Evolutionary conservation across 768 basidiomycete genomes (phyloP).

Genomic region (Hortiboletus campestris): DNA sequence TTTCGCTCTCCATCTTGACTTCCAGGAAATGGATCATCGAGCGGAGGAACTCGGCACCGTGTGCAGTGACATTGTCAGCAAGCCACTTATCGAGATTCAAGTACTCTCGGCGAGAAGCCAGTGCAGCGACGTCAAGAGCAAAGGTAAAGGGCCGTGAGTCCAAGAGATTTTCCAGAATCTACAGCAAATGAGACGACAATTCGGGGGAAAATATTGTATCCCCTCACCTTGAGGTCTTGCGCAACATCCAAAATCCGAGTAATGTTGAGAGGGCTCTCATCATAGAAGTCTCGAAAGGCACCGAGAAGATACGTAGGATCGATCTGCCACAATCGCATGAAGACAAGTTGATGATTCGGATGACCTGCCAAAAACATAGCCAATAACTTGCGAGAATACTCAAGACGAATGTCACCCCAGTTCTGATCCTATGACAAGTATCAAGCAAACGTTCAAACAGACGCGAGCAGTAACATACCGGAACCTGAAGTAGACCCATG

Average conservation of each 20-base stretch:
- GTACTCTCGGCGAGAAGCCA: slow-evolving; percentile 91
- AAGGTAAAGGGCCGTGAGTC: slow-evolving; percentile 87
- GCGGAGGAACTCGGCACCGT: slow-evolving; percentile 84
- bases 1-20: slow-evolving; percentile 91
- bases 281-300: slow-evolving; percentile 90
- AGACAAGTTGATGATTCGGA: slow-evolving; percentile 94
- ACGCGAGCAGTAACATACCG: slow-evolving; percentile 51
- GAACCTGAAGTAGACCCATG: slow-evolving; percentile 88
- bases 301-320: slow-evolving; percentile 82
- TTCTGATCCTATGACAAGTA: slow-evolving; percentile 54
- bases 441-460: neutral
- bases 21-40: slow-evolving; percentile 87
- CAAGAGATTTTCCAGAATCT: slow-evolving; percentile 92
- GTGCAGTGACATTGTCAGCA: slow-evolving; percentile 76
- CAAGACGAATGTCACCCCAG: slow-evolving; percentile 87
- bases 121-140: slow-evolving; percentile 89
- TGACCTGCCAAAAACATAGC: slow-evolving; percentile 90
- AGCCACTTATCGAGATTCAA: slow-evolving; percentile 97
- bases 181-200: slow-evolving; percentile 5
- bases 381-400: slow-evolving; percentile 82
- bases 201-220: neutral
- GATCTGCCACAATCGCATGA: slow-evolving; percentile 94
- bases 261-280: slow-evolving; percentile 89
- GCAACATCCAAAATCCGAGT: slow-evolving; percentile 94
- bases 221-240: slow-evolving; percentile 83